Base-by-base conservation (phyloP, 208 protist species). In the Crithidia expoeki region DNA sequence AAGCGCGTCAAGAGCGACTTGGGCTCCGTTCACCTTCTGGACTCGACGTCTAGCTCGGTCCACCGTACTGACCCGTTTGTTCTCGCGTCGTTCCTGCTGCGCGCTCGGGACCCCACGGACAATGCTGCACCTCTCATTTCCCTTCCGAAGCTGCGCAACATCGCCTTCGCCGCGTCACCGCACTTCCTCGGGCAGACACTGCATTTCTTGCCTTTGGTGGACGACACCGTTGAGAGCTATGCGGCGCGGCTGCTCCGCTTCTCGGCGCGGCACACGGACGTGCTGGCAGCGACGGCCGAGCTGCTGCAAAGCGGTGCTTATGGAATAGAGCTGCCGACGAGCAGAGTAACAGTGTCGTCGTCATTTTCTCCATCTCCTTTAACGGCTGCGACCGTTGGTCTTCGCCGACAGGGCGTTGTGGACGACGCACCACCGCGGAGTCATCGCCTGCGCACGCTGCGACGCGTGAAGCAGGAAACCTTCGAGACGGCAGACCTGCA, bases 11-110 rank as follows among this genome's bases (percentile, higher is more conserved):
- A 56, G 46, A 17, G n/a, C 5, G 69, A 70, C 38, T 71, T 63
- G 10, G 28, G n/a, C 2, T n/a, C 49, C 0, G 32, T 74, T 14
- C 63, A 80, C 50, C 38, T 52, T 7, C 36, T 80, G 28, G 75
- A 80, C 63, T 51, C 68, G 2, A 75, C 63, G 2, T 74, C 79
- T 49, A 68, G 71, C 32, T 89, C 85, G 0, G 64, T 79, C 3
- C 83, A 73, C 46, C 61, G 76, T 56, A 78, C 72, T 25, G 88
- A 94, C 28, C 71, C 88, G 0, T 86, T 91, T 51, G 61, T 91
- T 0, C 56, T 94, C 25, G 72, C 83, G 49, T 68, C 74, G 4
- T 80, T 74, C 40, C 63, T 89, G 12, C 51, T 93, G 19, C 44
- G 49, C 25, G 25, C 52, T 2, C 58, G 53, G 1, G 46, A 79